Evolutionary conservation across 164 flowering plant genomes (phyloP), one percentile per base, ranked within the genome.

Genomic region (Houttuynia cordata): DNA sequence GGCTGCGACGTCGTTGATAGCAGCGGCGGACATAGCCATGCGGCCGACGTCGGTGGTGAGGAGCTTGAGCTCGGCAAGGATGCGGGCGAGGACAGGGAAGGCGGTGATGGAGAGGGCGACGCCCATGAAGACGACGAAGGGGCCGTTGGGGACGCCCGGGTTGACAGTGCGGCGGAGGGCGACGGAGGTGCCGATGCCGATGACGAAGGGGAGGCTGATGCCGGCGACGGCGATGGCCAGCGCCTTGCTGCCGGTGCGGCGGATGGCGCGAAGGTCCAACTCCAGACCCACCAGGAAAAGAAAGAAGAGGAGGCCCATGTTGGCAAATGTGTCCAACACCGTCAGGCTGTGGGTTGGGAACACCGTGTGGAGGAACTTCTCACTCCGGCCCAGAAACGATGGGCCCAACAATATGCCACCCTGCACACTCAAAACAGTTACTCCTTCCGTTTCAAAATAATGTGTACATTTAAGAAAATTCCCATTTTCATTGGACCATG

Each of bases 21-120:
- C 91, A 9, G 96, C 96, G n/a, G 96, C 96, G 3, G 96, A 83
- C 91, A 88, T 83, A 37, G 91, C 96, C 73, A 82, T 78, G 40
- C 80, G 65, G 0, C 96, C 96, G 10, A 88, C 78, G 60, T 85
- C 91, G n/a, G 91, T 85, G 21, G 91, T 88, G 45, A 88, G 71
- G 22, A 88, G 86, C 71, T 85, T 83, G 40, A 85, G 78, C 71
- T 88, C 91, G 9, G 96, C 96, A 21, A 88, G 67, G 49, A 88
- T 88, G 23, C 96, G 92, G 1, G 96, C 96, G 39, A 88, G 61
- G 55, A 88, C 96, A 37, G 92, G 90, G 66, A 88, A 86, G 41
- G 96, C 92, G 20, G 92, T 88, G 24, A 88, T 86, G 25, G 92
- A 88, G 41, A 88, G 79, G 25, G 96, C 86, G 9, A 86, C 96